Percentiles rank a stretch among this genome's conserved stretches.
phyloP scores from a whole-genome alignment of 148 eudicot species.

The Nyssa sinensis region DNA sequence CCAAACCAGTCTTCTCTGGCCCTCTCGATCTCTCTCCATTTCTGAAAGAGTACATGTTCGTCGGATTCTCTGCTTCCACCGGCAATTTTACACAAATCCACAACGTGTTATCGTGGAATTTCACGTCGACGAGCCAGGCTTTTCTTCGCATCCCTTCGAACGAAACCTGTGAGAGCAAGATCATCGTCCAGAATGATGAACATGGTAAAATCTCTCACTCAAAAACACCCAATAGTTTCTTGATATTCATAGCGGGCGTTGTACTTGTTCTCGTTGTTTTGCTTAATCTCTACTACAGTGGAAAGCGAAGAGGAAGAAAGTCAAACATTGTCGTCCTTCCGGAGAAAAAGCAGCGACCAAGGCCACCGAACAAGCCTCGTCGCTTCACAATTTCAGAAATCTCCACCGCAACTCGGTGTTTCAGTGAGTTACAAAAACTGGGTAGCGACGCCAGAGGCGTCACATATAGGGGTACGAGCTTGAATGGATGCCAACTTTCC shows the following conservation, averaged over 20 bases:
- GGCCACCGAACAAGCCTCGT: conserved; percentile 65
- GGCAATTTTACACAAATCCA: conserved; percentile 70
- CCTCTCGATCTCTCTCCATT: conserved; percentile 49
- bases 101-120: conserved; percentile 72
- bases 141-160: conserved; percentile 48
- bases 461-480: conserved; percentile 51
- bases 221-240: conserved; percentile 37
- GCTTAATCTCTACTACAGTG: conserved; percentile 38
- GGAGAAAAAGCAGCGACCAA: conserved; percentile 44
- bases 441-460: conserved; percentile 52
- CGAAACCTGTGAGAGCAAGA: conserved; percentile 51
- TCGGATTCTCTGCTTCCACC: conserved; percentile 85
- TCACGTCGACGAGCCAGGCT: conserved; percentile 57
- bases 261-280: conserved; percentile 38
- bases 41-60: conserved; percentile 79
- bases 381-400: conserved; percentile 53
- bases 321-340: conserved; percentile 21
- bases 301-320: conserved; percentile 30
- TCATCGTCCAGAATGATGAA: conserved; percentile 21
- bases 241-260: conserved; percentile 55
- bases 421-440: conserved; percentile 54
- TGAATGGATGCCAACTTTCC: conserved; percentile 55
- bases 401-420: conserved; percentile 54
- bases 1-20: conserved; percentile 47
- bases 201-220: conserved; percentile 27